A percentile compares a stretch with the other conserved stretches of the same genome.
Conservation (phyloP, 257 asterid genomes). For the Asclepias syriaca region DNA sequence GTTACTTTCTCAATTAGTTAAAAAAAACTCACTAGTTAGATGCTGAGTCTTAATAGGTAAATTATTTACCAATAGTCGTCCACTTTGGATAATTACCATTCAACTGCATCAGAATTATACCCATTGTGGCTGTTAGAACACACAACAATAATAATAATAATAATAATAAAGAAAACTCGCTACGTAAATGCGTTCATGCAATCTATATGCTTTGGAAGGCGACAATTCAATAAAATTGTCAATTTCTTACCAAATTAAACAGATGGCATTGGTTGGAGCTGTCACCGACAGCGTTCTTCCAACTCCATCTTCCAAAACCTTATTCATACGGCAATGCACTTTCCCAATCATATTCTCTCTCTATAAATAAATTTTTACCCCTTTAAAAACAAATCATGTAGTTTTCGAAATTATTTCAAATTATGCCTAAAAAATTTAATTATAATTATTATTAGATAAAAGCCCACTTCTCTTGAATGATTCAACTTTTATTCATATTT, state of each 20-base stretch:
- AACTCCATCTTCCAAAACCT: neutral
- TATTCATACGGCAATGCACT: no score
- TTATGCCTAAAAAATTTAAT: no score
- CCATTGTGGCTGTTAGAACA: neutral
- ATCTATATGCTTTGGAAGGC: neutral
- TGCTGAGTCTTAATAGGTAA: neutral
- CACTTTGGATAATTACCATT: neutral
- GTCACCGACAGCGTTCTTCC: constrained; percentile 20
- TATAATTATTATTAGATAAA: no score
- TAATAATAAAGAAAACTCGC: no score
- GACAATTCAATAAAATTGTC: neutral
- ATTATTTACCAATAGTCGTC: no score
- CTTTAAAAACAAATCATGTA: no score
- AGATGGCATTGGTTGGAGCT: neutral
- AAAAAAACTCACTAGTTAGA: neutral
- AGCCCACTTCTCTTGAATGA: no score
- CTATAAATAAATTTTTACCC: no score
- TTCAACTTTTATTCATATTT: no score
- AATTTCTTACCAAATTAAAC: neutral
- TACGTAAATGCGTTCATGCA: neutral
- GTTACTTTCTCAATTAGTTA: constrained; percentile 2
- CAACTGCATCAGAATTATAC: constrained; percentile 3
- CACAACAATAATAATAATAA: neutral
- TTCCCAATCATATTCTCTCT: no score
- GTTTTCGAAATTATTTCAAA: no score